These are phyloP conservation scores for Sclerotiophoma versabilis DNA, from an alignment of 2,329 filamentous ascomycete genomes.

Conservation along the genomic window DNA sequence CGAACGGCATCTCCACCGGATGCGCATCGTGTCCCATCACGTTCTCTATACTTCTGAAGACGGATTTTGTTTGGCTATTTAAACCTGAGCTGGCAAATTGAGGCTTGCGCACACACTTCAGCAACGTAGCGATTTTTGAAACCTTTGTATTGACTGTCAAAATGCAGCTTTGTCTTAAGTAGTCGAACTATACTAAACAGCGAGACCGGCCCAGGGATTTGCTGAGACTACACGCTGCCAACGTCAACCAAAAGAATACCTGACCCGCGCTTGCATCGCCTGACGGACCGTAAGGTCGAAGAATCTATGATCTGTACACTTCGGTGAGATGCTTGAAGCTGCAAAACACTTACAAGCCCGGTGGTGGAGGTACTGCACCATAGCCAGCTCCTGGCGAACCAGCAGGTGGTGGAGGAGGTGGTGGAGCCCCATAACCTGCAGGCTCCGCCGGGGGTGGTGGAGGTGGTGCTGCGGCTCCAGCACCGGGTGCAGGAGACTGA, in stretches of 20 bases:
- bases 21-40: too few relatives aligned
- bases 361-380: slow-evolving; percentile 38
- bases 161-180: not conserved
- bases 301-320: slow-evolving; percentile 3
- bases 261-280: not conserved
- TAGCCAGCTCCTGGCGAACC: slow-evolving; percentile 44
- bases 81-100: too few relatives aligned
- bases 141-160: not conserved
- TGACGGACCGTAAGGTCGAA: not conserved
- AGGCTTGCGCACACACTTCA: too few relatives aligned
- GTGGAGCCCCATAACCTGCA: slow-evolving; percentile 38
- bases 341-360: slow-evolving; percentile 24
- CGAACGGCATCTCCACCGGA: not conserved
- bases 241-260: slow-evolving; percentile 1
- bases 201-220: not conserved
- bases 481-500: slow-evolving; percentile 39
- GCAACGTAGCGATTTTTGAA: too few relatives aligned
- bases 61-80: too few relatives aligned
- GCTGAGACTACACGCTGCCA: not conserved
- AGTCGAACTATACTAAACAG: not conserved
- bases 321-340: slow-evolving; percentile 16
- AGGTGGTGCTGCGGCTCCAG: slow-evolving; percentile 36
- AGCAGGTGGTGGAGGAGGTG: slow-evolving; percentile 45
- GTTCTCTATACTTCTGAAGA: too few relatives aligned
- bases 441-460: slow-evolving; percentile 44